These are phyloP conservation scores for Pseudotulostoma volvatum DNA, from an alignment of 495 filamentous ascomycete genomes.

Conservation along the genomic window DNA sequence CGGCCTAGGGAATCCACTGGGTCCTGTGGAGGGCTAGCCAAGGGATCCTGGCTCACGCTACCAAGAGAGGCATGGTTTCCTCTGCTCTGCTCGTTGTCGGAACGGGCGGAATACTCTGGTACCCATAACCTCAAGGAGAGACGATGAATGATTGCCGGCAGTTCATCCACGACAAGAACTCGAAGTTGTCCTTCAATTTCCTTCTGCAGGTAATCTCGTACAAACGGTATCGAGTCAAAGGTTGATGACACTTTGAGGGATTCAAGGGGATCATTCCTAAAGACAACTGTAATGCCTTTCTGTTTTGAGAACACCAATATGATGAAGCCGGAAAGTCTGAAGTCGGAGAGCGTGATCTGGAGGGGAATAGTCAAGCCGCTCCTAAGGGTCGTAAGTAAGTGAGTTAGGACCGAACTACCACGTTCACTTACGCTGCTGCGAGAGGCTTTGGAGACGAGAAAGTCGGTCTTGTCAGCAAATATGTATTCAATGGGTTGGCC, in stretches of 20 bases:
- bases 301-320: slow-evolving; percentile 94
- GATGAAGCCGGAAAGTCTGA: slow-evolving; percentile 93
- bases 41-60: slow-evolving; percentile 50
- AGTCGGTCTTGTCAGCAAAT: slow-evolving; percentile 72
- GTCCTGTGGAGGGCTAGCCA: slow-evolving; percentile 64
- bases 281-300: slow-evolving; percentile 90
- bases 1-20: slow-evolving; percentile 63
- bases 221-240: slow-evolving; percentile 96
- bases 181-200: slow-evolving; percentile 92
- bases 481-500: slow-evolving; percentile 94
- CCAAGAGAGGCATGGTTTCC: slow-evolving; percentile 17
- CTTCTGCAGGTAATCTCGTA: slow-evolving; percentile 89
- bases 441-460: slow-evolving; percentile 87
- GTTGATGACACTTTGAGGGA: slow-evolving; percentile 96
- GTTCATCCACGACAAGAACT: slow-evolving; percentile 89
- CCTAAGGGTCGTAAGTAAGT: slow-evolving; percentile 7
- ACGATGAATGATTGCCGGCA: slow-evolving; percentile 89
- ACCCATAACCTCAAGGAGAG: slow-evolving; percentile 82
- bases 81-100: slow-evolving; percentile 31
- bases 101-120: slow-evolving; percentile 58
- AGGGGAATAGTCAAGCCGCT: slow-evolving; percentile 86
- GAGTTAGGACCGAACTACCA: neutral
- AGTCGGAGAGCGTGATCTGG: slow-evolving; percentile 90
- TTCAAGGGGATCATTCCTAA: slow-evolving; percentile 94
- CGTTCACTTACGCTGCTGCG: slow-evolving; percentile 55